A percentile compares a stretch with the other conserved stretches of the same genome.
These are phyloP conservation scores for Naegleria lovaniensis DNA, from an alignment of 208 protist genomes.

Conservation along the genomic window DNA sequence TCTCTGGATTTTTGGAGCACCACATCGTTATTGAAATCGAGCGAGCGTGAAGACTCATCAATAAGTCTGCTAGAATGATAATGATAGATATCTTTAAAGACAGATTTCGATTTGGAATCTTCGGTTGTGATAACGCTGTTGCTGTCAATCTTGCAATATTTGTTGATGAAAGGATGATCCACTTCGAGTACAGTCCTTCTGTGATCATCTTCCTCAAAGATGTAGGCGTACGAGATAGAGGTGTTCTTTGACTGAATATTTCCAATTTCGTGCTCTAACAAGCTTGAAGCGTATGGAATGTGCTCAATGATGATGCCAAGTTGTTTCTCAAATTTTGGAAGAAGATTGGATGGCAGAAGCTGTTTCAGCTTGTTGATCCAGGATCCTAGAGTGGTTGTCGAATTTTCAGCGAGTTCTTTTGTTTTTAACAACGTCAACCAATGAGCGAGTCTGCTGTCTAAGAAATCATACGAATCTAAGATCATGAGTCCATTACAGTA, in stretches of 20 bases:
- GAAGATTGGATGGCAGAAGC: no score
- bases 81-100: not conserved
- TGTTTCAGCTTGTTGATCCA: no score
- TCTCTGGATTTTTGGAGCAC: not conserved
- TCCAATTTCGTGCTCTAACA: no score
- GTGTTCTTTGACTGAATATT: no score
- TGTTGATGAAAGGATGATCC: not conserved
- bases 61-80: not conserved
- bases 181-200: not conserved
- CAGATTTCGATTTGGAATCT: not conserved
- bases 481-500: not conserved
- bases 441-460: not conserved
- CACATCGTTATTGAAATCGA: not conserved
- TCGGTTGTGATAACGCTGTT: not conserved
- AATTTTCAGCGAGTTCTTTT: not conserved
- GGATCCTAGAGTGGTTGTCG: no score
- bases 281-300: no score
- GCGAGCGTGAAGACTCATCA: not conserved
- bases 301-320: no score
- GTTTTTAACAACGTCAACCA: not conserved
- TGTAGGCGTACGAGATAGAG: not conserved
- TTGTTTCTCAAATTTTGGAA: no score
- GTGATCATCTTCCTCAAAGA: not conserved
- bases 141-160: not conserved
- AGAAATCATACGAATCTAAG: not conserved